phyloP scores from a whole-genome alignment of 306 rosid genomes.

The Geum urbanum region DNA sequence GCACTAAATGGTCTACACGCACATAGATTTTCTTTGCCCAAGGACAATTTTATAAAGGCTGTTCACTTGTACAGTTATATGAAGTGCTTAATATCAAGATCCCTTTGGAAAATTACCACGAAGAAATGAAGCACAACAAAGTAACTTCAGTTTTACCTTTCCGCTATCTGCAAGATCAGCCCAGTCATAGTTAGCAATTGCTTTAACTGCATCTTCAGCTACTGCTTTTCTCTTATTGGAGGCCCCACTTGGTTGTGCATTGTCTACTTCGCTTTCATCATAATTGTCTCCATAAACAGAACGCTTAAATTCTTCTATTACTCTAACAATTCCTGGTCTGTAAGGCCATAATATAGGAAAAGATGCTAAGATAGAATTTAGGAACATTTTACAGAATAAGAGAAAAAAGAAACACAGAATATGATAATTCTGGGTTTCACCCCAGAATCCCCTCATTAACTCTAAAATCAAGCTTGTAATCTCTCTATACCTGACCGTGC shows the following conservation, averaged over 20 bases:
- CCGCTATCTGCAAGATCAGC: slow-evolving; percentile 76
- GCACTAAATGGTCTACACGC: neutral
- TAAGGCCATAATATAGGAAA: slow-evolving; percentile 26
- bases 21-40: neutral
- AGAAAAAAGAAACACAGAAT: neutral
- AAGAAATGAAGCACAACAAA: slow-evolving; percentile 6
- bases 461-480: neutral
- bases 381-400: neutral
- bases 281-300: slow-evolving; percentile 75
- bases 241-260: slow-evolving; percentile 43
- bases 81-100: neutral
- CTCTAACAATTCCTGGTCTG: slow-evolving; percentile 72
- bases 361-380: slow-evolving; percentile 7
- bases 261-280: slow-evolving; percentile 34
- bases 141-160: slow-evolving; percentile 50
- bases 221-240: slow-evolving; percentile 65
- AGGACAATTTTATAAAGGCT: too few relatives aligned
- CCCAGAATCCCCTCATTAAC: slow-evolving; percentile 19
- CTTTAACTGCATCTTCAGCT: slow-evolving; percentile 55
- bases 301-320: slow-evolving; percentile 74
- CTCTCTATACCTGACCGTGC: slow-evolving; percentile 84
- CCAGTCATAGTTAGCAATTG: slow-evolving; percentile 67
- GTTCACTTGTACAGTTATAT: neutral
- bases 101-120: neutral
- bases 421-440: neutral